Evolutionary conservation across 495 filamentous ascomycete genomes (phyloP).

Genomic region (Xylaria nigripes): DNA sequence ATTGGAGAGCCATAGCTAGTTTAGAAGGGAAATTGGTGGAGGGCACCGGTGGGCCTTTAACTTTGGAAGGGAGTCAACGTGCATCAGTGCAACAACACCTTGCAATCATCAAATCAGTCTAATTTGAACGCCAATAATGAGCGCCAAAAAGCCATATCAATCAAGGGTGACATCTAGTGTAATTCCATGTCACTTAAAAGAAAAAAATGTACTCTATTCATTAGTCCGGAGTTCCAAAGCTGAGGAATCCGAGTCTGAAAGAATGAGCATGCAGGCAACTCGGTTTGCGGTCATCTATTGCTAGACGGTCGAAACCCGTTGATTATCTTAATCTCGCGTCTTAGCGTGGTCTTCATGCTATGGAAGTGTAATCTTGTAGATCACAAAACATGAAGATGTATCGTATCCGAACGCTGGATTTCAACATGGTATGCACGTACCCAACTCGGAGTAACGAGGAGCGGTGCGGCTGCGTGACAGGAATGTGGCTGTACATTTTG

Average conservation of each 20-base stretch:
- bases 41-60: too few relatives aligned
- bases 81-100: too few relatives aligned
- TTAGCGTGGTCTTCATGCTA: conserved; percentile 43
- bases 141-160: background rate
- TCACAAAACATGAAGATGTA: conserved; percentile 39
- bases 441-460: background rate
- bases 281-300: conserved; percentile 14
- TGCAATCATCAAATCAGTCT: background rate
- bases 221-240: conserved; percentile 46
- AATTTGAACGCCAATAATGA: background rate
- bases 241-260: conserved; percentile 45
- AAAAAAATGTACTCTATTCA: conserved; percentile 45
- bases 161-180: too few relatives aligned
- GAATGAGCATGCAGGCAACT: conserved; percentile 37
- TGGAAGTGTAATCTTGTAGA: conserved; percentile 14
- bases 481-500: conserved; percentile 2
- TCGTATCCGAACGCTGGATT: conserved; percentile 42
- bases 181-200: background rate
- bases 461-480: background rate
- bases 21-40: too few relatives aligned
- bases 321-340: conserved; percentile 38
- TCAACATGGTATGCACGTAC: background rate
- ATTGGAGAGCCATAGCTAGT: too few relatives aligned
- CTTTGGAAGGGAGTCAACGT: too few relatives aligned
- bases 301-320: conserved; percentile 18